A percentile compares a stretch with the other conserved stretches of the same genome.
phyloP scores from a whole-genome alignment of 2,329 filamentous ascomycete species.

The Verruconis gallopava region DNA sequence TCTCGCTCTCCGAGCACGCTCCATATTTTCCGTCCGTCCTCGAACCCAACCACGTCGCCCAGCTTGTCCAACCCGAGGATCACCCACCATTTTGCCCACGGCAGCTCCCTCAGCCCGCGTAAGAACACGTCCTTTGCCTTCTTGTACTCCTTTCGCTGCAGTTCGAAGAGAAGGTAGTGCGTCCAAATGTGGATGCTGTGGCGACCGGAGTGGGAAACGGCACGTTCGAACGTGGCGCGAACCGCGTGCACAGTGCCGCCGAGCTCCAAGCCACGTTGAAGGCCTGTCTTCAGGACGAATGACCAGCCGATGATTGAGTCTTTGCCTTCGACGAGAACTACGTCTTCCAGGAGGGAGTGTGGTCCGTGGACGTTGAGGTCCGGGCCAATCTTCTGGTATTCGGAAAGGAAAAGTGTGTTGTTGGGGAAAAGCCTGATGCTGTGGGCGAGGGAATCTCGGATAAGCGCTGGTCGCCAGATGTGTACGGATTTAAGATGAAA shows the following conservation, averaged over 20 bases:
- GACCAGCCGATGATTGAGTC: constrained; percentile 36
- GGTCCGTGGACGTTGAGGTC: constrained; percentile 65
- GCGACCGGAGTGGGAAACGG: constrained; percentile 24
- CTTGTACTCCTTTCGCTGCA: constrained; percentile 21
- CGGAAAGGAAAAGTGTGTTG: constrained; percentile 62
- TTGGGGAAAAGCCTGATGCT: constrained; percentile 55
- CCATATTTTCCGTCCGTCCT: constrained; percentile 41
- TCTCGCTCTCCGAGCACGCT: constrained; percentile 49
- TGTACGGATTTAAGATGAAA: constrained; percentile 49
- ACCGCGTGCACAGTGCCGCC: constrained; percentile 39
- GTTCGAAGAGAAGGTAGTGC: constrained; percentile 21
- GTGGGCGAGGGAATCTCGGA: constrained; percentile 48
- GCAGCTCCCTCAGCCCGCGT: constrained; percentile 42
- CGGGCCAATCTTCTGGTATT: constrained; percentile 63
- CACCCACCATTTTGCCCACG: constrained; percentile 50
- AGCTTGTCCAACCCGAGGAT: constrained; percentile 42
- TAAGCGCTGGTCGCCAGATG: constrained; percentile 52
- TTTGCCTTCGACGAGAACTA: constrained; percentile 20
- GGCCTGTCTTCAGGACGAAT: constrained; percentile 44
- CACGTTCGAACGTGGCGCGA: constrained; percentile 43
- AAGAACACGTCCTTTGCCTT: constrained; percentile 42
- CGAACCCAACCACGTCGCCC: constrained; percentile 24
- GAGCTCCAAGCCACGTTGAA: constrained; percentile 29
- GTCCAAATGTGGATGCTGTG: constrained; percentile 22
- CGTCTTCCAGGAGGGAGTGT: constrained; percentile 45